Percentiles rank a stretch among this genome's conserved stretches.
phyloP scores from a whole-genome alignment of 2,329 filamentous ascomycete species.

The Cercospora nicotianae region DNA sequence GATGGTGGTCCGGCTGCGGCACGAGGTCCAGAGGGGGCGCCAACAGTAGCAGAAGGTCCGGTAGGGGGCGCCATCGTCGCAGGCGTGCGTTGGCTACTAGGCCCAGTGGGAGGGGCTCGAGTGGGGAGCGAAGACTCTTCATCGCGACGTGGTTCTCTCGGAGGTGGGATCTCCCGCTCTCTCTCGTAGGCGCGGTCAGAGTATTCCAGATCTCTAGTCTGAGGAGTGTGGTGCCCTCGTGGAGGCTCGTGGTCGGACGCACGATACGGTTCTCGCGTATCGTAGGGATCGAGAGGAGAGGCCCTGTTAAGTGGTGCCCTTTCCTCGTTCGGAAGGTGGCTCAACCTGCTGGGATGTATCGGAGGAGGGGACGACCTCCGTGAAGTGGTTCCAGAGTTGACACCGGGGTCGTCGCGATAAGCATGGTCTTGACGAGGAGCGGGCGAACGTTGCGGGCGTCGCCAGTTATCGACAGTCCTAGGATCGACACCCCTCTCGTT shows the following conservation, averaged over 20 bases:
- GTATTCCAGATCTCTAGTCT: slow-evolving; percentile 29
- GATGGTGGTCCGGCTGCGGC: slow-evolving; percentile 31
- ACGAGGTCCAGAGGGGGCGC: slow-evolving; percentile 39
- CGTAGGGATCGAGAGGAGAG: slow-evolving; percentile 32
- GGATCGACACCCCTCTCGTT: slow-evolving; percentile 50
- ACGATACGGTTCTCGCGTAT: slow-evolving; percentile 34
- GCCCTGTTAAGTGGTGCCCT: slow-evolving; percentile 26
- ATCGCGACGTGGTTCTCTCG: slow-evolving; percentile 33
- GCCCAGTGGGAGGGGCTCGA: slow-evolving; percentile 35
- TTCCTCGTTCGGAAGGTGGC: slow-evolving; percentile 38
- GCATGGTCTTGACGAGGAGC: slow-evolving; percentile 35
- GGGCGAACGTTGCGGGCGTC: slow-evolving; percentile 55
- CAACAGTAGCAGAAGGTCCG: slow-evolving; percentile 32
- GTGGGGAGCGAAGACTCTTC: slow-evolving; percentile 29
- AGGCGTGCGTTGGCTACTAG: slow-evolving; percentile 26
- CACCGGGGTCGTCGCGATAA: slow-evolving; percentile 53
- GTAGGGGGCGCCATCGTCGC: slow-evolving; percentile 34
- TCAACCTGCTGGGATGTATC: slow-evolving; percentile 55
- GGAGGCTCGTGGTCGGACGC: slow-evolving; percentile 28
- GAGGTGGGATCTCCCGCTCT: slow-evolving; percentile 29
- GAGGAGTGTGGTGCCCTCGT: slow-evolving; percentile 39
- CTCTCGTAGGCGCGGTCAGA: slow-evolving; percentile 32
- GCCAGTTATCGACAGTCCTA: slow-evolving; percentile 52
- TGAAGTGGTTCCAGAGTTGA: slow-evolving; percentile 58
- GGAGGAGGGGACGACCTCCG: slow-evolving; percentile 60